A percentile compares a stretch with the other conserved stretches of the same genome.
Conservation (phyloP, 805 yeast genomes). For the Yamadazyma sp. region DNA sequence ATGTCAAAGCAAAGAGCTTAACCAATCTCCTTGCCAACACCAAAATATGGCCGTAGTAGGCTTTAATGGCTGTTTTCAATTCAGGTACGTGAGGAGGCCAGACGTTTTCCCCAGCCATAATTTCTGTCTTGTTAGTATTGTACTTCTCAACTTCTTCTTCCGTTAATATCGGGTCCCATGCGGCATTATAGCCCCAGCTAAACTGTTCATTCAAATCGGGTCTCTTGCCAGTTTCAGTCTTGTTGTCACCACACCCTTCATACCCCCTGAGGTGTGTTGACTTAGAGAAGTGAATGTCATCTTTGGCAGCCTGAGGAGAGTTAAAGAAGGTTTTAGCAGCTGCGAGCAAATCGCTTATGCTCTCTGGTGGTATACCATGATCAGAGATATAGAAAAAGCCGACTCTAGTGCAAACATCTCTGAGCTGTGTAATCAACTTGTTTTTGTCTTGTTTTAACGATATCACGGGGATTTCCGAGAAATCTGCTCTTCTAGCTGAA, state of each 20-base stretch:
- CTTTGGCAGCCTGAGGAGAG: conserved; percentile 9
- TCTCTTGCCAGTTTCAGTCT: conserved; percentile 13
- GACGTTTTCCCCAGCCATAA: conserved; percentile 14
- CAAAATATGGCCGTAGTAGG: conserved; percentile 9
- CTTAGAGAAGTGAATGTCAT: conserved; percentile 15
- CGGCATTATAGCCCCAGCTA: conserved; percentile 16
- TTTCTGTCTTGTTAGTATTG: conserved; percentile 1
- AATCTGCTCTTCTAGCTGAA: conserved; percentile 13
- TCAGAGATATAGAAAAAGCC: conserved; percentile 15
- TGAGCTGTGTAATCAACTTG: conserved; percentile 6
- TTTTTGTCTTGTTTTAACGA: conserved; percentile 8
- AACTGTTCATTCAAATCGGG: conserved; percentile 17
- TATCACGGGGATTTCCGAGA: conserved; percentile 15
- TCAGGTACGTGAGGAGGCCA: conserved; percentile 14
- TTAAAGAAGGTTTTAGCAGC: conserved; percentile 13
- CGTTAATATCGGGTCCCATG: conserved; percentile 12
- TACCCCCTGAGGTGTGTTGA: conserved; percentile 15
- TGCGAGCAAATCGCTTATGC: conserved; percentile 6
- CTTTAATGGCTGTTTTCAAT: conserved; percentile 11
- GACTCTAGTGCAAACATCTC: conserved; percentile 14
- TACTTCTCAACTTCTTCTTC: conserved; percentile 12
- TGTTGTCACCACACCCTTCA: conserved; percentile 16
- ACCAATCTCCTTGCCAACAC: conserved; percentile 11
- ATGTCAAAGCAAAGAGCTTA: conserved; percentile 13
- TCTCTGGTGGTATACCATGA: conserved; percentile 10